These are phyloP conservation scores for Plasmodium gaboni DNA, from an alignment of 169 alveolate genomes.

Conservation along the genomic window DNA sequence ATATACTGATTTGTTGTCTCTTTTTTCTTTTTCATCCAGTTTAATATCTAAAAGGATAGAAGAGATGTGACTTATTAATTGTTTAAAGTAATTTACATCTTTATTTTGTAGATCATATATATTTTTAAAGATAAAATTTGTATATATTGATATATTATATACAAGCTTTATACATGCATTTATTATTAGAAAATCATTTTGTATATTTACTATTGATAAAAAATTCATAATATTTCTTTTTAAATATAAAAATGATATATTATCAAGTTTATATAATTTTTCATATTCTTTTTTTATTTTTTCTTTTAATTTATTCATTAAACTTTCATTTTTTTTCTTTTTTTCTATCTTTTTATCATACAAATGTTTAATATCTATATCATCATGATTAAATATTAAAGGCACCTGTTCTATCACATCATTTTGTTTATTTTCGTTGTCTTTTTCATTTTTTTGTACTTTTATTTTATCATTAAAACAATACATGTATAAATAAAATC, in stretches of 20 bases:
- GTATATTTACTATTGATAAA: background rate
- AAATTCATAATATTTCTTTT: background rate
- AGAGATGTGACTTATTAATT: background rate
- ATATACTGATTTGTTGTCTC: background rate
- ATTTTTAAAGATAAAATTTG: slow-evolving; percentile 6
- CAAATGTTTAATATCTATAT: too few species aligned
- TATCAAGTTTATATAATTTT: slow-evolving; percentile 10
- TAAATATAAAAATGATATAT: background rate
- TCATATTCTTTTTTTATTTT: slow-evolving; percentile 27
- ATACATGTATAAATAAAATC: slow-evolving; percentile 30
- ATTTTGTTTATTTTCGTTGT: background rate
- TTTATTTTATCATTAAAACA: background rate
- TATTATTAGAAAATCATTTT: background rate
- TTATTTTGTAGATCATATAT: background rate
- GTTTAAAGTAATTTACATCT: background rate
- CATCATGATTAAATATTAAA: background rate
- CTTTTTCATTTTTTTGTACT: background rate
- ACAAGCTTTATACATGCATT: slow-evolving; percentile 35
- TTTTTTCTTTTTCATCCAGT: background rate
- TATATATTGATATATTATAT: slow-evolving; percentile 19
- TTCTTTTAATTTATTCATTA: background rate
- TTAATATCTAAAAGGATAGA: background rate
- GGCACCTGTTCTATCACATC: background rate
- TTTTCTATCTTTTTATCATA: too few species aligned
- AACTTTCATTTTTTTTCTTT: background rate